Conservation (phyloP, 2,329 filamentous ascomycete species). For the Tolypocladium amazonense region DNA sequence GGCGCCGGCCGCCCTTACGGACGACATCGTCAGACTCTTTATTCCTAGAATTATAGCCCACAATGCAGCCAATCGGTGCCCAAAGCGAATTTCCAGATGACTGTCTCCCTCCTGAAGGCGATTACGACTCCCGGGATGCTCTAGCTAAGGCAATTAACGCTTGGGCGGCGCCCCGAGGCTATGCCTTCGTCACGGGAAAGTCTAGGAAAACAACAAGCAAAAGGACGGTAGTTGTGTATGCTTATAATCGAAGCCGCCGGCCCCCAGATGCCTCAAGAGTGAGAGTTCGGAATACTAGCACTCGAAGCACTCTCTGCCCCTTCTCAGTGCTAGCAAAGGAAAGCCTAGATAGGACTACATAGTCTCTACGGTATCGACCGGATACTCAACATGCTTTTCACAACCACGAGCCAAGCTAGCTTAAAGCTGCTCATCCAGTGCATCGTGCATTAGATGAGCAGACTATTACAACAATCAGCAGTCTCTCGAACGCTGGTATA, state of each 20-base stretch:
- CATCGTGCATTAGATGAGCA: slow-evolving; percentile 1
- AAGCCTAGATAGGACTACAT: background rate
- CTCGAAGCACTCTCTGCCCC: background rate
- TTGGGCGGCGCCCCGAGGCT: background rate
- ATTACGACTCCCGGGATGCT: background rate
- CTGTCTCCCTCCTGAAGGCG: background rate
- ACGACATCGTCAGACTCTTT: too few relatives aligned
- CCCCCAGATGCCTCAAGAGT: background rate
- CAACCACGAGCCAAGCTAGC: slow-evolving; percentile 1
- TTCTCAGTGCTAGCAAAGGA: slow-evolving; percentile 2
- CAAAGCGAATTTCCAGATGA: background rate
- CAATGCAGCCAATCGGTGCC: too few relatives aligned
- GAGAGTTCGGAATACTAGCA: background rate
- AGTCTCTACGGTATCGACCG: slow-evolving; percentile 1
- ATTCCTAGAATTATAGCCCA: too few relatives aligned
- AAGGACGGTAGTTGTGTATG: background rate
- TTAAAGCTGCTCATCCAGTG: background rate
- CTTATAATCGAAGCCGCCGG: background rate
- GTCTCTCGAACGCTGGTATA: background rate
- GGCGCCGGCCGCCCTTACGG: too few relatives aligned
- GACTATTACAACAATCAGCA: background rate
- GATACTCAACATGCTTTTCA: slow-evolving; percentile 1
- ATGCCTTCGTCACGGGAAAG: background rate
- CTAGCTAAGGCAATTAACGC: background rate
- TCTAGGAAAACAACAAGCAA: background rate